Percentiles rank a stretch among this genome's conserved stretches.
These are phyloP conservation scores for Kazachstania sp. DNA, from an alignment of 1,139 yeast genomes.

Conservation along the genomic window DNA sequence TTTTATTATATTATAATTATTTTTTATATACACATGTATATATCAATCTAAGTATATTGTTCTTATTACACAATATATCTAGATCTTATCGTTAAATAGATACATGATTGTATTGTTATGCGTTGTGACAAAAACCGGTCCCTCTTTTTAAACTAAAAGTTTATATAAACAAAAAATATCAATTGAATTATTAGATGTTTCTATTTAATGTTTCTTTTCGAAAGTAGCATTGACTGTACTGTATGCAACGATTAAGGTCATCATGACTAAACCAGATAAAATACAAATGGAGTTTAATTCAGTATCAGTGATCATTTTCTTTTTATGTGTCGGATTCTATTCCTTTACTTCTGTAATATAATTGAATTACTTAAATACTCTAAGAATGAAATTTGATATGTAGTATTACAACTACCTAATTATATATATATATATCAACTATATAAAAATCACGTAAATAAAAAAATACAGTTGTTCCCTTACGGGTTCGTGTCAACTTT, in stretches of 20 bases:
- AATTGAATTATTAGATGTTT: background rate
- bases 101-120: background rate
- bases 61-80: background rate
- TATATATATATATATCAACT: too few relatives aligned
- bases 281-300: slow-evolving; percentile 70
- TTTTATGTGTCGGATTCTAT: background rate
- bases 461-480: background rate
- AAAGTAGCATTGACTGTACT: slow-evolving; percentile 40
- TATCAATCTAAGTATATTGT: background rate
- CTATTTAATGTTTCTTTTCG: slow-evolving; percentile 6
- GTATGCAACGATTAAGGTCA: slow-evolving; percentile 62
- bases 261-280: slow-evolving; percentile 65
- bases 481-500: background rate
- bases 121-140: background rate
- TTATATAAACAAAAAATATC: background rate
- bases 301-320: slow-evolving; percentile 71
- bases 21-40: background rate
- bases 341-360: background rate
- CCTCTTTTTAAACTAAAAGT: background rate
- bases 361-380: too few relatives aligned
- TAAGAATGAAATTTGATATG: too few relatives aligned
- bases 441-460: background rate
- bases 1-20: background rate
- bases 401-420: too few relatives aligned
- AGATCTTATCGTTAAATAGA: background rate